Conservation (phyloP, 2,329 filamentous ascomycete species). For the Exutisphaerella laricina region DNA sequence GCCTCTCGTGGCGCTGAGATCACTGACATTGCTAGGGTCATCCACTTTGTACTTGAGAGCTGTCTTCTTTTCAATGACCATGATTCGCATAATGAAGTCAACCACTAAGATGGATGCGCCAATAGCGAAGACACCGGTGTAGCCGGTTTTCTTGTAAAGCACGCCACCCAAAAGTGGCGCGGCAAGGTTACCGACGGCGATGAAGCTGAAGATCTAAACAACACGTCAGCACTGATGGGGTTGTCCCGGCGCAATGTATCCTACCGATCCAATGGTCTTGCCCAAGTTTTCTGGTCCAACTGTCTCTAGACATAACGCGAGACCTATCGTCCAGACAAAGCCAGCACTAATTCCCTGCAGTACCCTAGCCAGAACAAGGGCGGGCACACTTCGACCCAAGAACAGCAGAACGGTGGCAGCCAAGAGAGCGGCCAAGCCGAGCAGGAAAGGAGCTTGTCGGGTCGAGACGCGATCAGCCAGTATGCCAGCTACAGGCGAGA, state of each 20-base stretch:
- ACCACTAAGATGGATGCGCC: slow-evolving; percentile 50
- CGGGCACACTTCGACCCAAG: slow-evolving; percentile 43
- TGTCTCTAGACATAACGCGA: slow-evolving; percentile 56
- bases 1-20: slow-evolving; percentile 16
- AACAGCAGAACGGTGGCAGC: slow-evolving; percentile 53
- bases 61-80: slow-evolving; percentile 59
- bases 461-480: slow-evolving; percentile 51
- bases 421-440: slow-evolving; percentile 49
- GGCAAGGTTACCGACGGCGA: slow-evolving; percentile 52
- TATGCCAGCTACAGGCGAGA: slow-evolving; percentile 49
- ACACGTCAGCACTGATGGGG: neutral
- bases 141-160: slow-evolving; percentile 55
- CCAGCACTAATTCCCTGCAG: slow-evolving; percentile 55
- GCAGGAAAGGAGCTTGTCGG: slow-evolving; percentile 53
- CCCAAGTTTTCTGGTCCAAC: slow-evolving; percentile 53
- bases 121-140: slow-evolving; percentile 54
- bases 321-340: slow-evolving; percentile 55
- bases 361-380: slow-evolving; percentile 49
- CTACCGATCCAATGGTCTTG: slow-evolving; percentile 54
- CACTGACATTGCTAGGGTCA: slow-evolving; percentile 24
- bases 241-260: neutral
- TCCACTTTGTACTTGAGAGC: slow-evolving; percentile 42
- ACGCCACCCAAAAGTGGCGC: slow-evolving; percentile 56
- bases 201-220: slow-evolving; percentile 51
- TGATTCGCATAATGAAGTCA: slow-evolving; percentile 55